Evolutionary conservation across 2,329 filamentous ascomycete species (phyloP).

Genomic region (Cercospora brassicicola): DNA sequence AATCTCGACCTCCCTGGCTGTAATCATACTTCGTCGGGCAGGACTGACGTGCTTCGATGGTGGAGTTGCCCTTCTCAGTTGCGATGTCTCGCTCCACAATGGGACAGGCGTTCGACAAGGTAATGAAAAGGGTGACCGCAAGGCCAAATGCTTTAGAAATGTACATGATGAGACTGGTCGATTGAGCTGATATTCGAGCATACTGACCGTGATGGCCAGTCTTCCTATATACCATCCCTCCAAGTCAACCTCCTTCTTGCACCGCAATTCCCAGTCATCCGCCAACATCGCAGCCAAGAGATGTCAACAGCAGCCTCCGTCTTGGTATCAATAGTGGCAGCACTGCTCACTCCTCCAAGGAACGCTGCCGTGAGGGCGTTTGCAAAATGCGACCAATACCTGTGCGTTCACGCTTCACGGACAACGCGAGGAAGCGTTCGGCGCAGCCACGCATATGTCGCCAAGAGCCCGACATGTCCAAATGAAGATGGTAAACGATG

Average conservation of each 20-base stretch:
- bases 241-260: background rate
- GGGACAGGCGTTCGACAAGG: background rate
- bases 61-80: background rate
- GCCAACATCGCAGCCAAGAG: background rate
- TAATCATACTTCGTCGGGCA: background rate
- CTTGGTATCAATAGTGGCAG: background rate
- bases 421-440: background rate
- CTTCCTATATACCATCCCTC: background rate
- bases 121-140: background rate
- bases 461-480: background rate
- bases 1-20: conserved; percentile 1
- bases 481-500: background rate
- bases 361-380: background rate
- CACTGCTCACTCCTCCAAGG: background rate
- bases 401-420: background rate
- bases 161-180: background rate
- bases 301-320: background rate
- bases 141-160: background rate
- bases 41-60: background rate
- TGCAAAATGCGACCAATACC: background rate
- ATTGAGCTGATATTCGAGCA: background rate
- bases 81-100: background rate
- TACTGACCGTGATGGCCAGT: background rate
- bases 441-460: background rate
- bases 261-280: background rate